Percentiles rank a stretch among this genome's conserved stretches.
Evolutionary conservation across 805 yeast genomes (phyloP).

Genomic region (Wickerhamiella nectarea): DNA sequence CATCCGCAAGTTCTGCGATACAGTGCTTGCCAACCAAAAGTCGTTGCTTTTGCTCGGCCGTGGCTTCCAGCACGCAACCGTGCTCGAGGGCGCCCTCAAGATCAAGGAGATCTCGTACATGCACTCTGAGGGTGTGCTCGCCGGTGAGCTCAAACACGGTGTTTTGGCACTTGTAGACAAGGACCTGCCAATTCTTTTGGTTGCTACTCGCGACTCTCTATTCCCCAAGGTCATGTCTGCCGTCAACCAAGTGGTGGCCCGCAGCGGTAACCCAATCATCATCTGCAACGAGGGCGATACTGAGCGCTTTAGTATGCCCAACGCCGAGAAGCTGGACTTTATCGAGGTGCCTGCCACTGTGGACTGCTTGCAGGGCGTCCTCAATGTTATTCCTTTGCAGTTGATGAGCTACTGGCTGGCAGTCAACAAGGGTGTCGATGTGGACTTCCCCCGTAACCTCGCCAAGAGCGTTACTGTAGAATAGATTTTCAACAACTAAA

Average conservation of each 20-base stretch:
- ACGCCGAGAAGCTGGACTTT: conserved; percentile 29
- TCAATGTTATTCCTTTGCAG: conserved; percentile 89
- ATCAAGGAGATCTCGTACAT: conserved; percentile 96
- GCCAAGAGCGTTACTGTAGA: conserved; percentile 98
- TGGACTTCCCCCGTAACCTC: conserved; percentile 96
- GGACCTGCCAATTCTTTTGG: conserved; percentile 81
- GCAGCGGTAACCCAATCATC: conserved; percentile 92
- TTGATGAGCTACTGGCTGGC: conserved; percentile 96
- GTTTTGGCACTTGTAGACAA: conserved; percentile 94
- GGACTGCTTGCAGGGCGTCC: conserved; percentile 92
- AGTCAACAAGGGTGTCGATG: conserved; percentile 85
- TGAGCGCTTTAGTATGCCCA: conserved; percentile 21
- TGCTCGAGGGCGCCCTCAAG: conserved; percentile 95
- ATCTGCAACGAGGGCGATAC: conserved; percentile 75
- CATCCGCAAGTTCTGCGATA: conserved; percentile 63
- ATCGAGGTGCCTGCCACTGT: conserved; percentile 90
- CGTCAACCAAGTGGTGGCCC: conserved; percentile 89
- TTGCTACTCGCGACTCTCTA: conserved; percentile 91
- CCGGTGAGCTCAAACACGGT: conserved; percentile 98
- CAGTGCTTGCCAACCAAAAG: conserved; percentile 62
- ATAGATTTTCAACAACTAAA: too few species aligned
- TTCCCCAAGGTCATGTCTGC: conserved; percentile 95
- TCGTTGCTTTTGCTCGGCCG: conserved; percentile 87
- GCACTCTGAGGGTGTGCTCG: conserved; percentile 98
- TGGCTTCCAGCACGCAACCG: conserved; percentile 95